Conservation (phyloP, 2,329 filamentous ascomycete species). For the Diplodia sapinea region DNA sequence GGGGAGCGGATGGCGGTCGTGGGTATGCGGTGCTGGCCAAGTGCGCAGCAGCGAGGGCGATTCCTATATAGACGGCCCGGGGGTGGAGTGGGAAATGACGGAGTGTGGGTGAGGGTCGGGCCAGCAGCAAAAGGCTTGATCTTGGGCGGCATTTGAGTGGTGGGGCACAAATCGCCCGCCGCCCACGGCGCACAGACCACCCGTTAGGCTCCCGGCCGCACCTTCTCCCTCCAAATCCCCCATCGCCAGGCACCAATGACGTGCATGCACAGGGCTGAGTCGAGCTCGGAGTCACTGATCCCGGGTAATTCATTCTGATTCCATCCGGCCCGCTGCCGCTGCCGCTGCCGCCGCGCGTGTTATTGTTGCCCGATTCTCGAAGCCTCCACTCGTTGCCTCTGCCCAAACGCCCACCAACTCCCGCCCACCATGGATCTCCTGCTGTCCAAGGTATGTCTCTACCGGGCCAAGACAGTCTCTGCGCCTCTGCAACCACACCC, state of each 20-base stretch:
- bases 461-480: neutral
- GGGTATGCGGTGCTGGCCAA: neutral
- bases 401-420: neutral
- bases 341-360: slow-evolving; percentile 19
- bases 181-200: neutral
- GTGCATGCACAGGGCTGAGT: slow-evolving; percentile 12
- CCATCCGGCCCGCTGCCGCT: slow-evolving; percentile 29
- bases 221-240: neutral
- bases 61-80: slow-evolving; percentile 10
- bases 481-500: neutral
- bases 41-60: slow-evolving; percentile 5
- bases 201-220: neutral
- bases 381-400: slow-evolving; percentile 29
- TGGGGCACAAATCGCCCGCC: slow-evolving; percentile 22
- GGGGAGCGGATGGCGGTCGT: neutral
- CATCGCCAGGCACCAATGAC: slow-evolving; percentile 28
- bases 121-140: slow-evolving; percentile 23
- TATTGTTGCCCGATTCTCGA: slow-evolving; percentile 34
- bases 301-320: neutral
- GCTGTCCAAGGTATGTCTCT: slow-evolving; percentile 59
- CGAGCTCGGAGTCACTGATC: neutral
- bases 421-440: slow-evolving; percentile 71
- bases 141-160: slow-evolving; percentile 28
- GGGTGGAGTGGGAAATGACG: neutral
- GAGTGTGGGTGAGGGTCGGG: neutral